These are phyloP conservation scores for Schoenoplectus triqueter DNA, from an alignment of 202 grass and related monocot species.

Conservation along the genomic window DNA sequence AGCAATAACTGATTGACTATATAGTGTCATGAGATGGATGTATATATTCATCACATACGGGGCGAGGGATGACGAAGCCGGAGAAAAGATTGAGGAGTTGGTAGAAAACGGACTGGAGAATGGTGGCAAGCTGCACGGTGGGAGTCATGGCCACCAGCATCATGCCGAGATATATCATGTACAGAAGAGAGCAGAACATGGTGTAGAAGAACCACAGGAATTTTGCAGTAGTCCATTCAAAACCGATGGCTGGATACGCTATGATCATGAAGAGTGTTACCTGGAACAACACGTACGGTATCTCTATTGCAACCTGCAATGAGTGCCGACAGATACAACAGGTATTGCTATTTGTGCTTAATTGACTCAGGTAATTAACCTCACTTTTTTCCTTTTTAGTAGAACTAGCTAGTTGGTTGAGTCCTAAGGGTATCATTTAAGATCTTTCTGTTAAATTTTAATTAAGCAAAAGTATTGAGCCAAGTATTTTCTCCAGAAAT, in stretches of 20 bases:
- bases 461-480: neutral
- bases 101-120: conserved; percentile 67
- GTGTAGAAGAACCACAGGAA: conserved; percentile 54
- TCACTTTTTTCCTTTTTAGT: neutral
- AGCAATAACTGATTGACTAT: neutral
- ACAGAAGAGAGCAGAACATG: conserved; percentile 51
- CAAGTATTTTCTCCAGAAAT: neutral
- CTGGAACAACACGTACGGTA: conserved; percentile 88
- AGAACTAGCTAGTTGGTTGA: neutral
- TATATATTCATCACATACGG: neutral
- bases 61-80: conserved; percentile 58
- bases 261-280: conserved; percentile 65
- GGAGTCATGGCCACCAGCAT: conserved; percentile 56
- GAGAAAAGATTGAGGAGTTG: conserved; percentile 57
- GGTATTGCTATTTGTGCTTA: neutral
- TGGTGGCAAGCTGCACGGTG: conserved; percentile 55
- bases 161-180: conserved; percentile 54
- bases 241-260: conserved; percentile 64
- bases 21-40: neutral
- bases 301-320: conserved; percentile 69
- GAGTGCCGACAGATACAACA: neutral
- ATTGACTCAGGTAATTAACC: neutral
- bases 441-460: neutral
- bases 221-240: conserved; percentile 44
- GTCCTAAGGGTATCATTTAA: neutral